phyloP scores from a whole-genome alignment of 768 basidiomycete genomes.

The Rhodotorula diobovata region DNA sequence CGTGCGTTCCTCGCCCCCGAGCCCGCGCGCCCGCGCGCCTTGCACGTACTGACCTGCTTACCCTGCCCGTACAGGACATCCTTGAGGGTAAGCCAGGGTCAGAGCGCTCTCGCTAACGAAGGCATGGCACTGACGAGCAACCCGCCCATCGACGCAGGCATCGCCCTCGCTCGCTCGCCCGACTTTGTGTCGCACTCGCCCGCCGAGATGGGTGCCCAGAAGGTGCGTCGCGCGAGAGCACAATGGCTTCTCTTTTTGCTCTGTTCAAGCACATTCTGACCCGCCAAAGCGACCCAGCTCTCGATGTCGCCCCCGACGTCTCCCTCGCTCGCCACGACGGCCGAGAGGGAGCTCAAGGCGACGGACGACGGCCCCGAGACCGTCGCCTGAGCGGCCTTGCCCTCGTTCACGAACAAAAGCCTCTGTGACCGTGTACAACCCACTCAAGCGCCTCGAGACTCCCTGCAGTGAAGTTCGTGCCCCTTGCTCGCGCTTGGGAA shows the following conservation, averaged over 20 bases:
- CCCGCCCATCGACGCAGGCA: background rate
- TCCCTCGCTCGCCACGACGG: background rate
- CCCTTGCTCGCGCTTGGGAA: too few species aligned
- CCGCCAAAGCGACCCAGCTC: background rate
- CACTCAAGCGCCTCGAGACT: background rate
- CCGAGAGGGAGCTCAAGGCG: background rate
- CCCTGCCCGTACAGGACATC: background rate
- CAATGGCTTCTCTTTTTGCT: background rate
- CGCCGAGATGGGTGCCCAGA: background rate
- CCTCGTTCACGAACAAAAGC: too few species aligned
- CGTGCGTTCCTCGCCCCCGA: background rate
- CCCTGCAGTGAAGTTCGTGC: background rate
- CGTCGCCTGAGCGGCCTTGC: background rate
- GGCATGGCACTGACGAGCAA: too few species aligned
- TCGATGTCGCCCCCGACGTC: background rate
- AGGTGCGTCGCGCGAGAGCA: background rate
- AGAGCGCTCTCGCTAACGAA: too few species aligned
- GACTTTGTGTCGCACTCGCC: background rate
- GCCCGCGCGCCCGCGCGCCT: background rate
- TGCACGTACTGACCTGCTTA: background rate
- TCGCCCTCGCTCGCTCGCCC: constrained; percentile 3
- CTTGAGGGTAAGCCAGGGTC: background rate
- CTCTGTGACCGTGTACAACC: background rate
- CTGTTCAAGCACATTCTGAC: background rate
- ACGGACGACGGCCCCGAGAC: background rate